phyloP scores from a whole-genome alignment of 495 filamentous ascomycete genomes.

The Aspergillus hancockii region DNA sequence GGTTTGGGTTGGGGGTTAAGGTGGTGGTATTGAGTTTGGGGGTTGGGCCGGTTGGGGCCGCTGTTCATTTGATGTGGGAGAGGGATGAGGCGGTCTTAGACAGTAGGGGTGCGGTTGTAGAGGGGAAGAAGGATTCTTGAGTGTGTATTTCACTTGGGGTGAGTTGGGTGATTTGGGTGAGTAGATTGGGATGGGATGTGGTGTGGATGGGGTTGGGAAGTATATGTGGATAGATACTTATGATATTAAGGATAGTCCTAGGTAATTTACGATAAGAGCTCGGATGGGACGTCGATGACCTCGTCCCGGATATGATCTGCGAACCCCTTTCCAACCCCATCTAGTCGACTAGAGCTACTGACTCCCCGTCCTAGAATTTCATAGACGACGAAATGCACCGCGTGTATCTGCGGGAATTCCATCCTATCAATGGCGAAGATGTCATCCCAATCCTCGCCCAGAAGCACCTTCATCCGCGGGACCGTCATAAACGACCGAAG shows the following conservation, averaged over 20 bases:
- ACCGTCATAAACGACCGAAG: slow-evolving; percentile 43
- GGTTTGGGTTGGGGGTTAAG: slow-evolving; percentile 35
- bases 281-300: slow-evolving; percentile 45
- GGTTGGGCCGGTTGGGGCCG: slow-evolving; percentile 51
- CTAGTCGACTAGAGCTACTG: slow-evolving; percentile 43
- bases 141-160: not conserved
- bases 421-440: slow-evolving; percentile 45
- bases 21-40: slow-evolving; percentile 42
- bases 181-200: not conserved
- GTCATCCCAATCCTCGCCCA: slow-evolving; percentile 41
- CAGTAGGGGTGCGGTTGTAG: not conserved
- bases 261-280: not conserved
- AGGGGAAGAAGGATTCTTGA: not conserved
- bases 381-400: slow-evolving; percentile 54
- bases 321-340: slow-evolving; percentile 55
- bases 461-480: slow-evolving; percentile 31
- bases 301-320: slow-evolving; percentile 49
- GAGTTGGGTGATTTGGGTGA: not conserved
- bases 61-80: slow-evolving; percentile 57
- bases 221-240: not conserved
- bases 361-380: slow-evolving; percentile 54
- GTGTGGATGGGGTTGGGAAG: not conserved
- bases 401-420: slow-evolving; percentile 38
- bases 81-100: slow-evolving; percentile 51
- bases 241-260: not conserved